A percentile compares a stretch with the other conserved stretches of the same genome.
phyloP scores from a whole-genome alignment of 257 asterid species.

The Gentiana dahurica region DNA sequence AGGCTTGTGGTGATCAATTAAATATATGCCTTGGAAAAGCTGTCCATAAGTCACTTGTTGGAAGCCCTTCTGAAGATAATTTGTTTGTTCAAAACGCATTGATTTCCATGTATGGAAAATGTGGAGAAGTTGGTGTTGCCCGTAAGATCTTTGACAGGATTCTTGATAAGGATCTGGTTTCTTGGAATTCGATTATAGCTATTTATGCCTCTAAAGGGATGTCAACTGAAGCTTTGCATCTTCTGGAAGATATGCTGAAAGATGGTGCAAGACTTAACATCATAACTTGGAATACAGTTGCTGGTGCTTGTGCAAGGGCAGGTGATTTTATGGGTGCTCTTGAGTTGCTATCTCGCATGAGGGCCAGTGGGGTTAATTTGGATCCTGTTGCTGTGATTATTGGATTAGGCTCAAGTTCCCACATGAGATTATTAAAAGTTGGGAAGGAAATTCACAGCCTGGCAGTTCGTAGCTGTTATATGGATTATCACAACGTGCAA shows the following conservation, averaged over 20 bases:
- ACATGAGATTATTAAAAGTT: constrained; percentile 30
- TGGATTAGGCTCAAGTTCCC: constrained; percentile 76
- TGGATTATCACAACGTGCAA: constrained; percentile 37
- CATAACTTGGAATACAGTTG: constrained; percentile 69
- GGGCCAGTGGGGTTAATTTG: constrained; percentile 23
- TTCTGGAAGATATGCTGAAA: constrained; percentile 51
- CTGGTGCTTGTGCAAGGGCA: constrained; percentile 57
- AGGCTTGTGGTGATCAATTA: constrained; percentile 74
- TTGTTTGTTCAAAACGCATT: constrained; percentile 81
- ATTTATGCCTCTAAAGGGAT: constrained; percentile 57
- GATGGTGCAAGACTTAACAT: constrained; percentile 27
- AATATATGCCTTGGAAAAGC: constrained; percentile 46
- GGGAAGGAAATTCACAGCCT: constrained; percentile 78
- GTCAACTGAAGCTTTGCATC: constrained; percentile 64
- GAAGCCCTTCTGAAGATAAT: constrained; percentile 29
- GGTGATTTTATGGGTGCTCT: constrained; percentile 52
- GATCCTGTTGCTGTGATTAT: constrained; percentile 69
- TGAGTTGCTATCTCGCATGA: constrained; percentile 50
- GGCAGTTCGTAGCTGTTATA: constrained; percentile 45
- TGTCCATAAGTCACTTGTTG: constrained; percentile 48
- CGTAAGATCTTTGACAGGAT: constrained; percentile 49
- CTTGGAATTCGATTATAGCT: constrained; percentile 80
- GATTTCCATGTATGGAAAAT: constrained; percentile 78
- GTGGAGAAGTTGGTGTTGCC: constrained; percentile 60
- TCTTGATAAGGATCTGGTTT: constrained; percentile 54